A percentile compares a stretch with the other conserved stretches of the same genome.
These are phyloP conservation scores for Fusarium liriodendri DNA, from an alignment of 2,329 filamentous ascomycete species.

Conservation along the genomic window DNA sequence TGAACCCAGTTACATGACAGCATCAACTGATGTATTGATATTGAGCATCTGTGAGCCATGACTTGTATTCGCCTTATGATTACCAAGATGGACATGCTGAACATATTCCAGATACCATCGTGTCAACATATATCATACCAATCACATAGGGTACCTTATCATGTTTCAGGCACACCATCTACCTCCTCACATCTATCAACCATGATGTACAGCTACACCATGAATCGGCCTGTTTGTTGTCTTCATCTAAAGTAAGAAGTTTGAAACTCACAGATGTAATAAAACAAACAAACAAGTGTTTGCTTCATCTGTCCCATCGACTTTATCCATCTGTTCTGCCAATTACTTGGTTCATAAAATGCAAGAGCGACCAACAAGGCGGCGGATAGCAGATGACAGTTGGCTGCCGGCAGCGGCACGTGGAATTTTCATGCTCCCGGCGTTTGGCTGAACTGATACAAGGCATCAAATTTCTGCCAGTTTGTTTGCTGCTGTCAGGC, in stretches of 20 bases:
- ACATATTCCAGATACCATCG: background rate
- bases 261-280: background rate
- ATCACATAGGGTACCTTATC: background rate
- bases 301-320: background rate
- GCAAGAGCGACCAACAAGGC: conserved; percentile 1
- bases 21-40: background rate
- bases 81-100: background rate
- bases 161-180: background rate
- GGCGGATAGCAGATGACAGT: background rate
- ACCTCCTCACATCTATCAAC: background rate
- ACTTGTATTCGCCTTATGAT: background rate
- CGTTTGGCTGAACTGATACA: conserved; percentile 9
- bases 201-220: background rate
- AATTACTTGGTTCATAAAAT: background rate
- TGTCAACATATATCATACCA: background rate
- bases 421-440: conserved; percentile 11
- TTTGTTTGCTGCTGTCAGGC: background rate
- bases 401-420: conserved; percentile 23
- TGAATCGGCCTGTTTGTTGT: background rate
- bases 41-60: background rate
- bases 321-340: background rate
- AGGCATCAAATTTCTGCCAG: background rate
- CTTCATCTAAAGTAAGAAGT: background rate
- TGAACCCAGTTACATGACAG: background rate
- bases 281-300: background rate